These are phyloP conservation scores for Anacardium occidentale DNA, from an alignment of 345 rosid genomes.

Conservation along the genomic window DNA sequence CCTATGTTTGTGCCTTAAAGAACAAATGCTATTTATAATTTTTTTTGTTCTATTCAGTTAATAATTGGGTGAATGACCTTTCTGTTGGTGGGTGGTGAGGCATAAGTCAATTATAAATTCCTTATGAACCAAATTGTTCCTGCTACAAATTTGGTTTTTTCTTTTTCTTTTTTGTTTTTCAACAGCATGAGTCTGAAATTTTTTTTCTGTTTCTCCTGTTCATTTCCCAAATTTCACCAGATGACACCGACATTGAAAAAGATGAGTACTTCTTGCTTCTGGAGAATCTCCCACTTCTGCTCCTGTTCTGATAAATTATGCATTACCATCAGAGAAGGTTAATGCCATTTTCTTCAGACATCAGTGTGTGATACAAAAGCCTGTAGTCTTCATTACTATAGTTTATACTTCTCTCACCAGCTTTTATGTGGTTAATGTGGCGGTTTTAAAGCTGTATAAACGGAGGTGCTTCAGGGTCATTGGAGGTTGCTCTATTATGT, in stretches of 20 bases:
- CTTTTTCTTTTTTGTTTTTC: neutral
- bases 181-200: neutral
- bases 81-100: neutral
- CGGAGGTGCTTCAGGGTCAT: neutral
- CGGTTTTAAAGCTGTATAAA: neutral
- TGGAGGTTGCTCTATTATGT: neutral
- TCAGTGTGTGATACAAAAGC: neutral
- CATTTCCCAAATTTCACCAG: conserved; percentile 21
- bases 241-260: conserved; percentile 34
- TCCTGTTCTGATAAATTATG: conserved; percentile 77
- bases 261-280: conserved; percentile 48
- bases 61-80: neutral
- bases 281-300: conserved; percentile 68
- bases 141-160: neutral
- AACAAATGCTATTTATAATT: neutral
- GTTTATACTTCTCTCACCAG: neutral
- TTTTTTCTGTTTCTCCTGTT: too few relatives aligned
- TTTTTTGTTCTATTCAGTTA: neutral
- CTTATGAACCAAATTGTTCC: neutral
- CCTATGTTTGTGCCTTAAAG: neutral
- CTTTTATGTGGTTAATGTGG: neutral
- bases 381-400: neutral
- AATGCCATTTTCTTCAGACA: neutral
- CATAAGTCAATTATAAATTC: neutral
- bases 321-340: conserved; percentile 81